Evolutionary conservation across 371 early-diverging fungal genomes (phyloP).

Genomic region (Mucor circinelloides): DNA sequence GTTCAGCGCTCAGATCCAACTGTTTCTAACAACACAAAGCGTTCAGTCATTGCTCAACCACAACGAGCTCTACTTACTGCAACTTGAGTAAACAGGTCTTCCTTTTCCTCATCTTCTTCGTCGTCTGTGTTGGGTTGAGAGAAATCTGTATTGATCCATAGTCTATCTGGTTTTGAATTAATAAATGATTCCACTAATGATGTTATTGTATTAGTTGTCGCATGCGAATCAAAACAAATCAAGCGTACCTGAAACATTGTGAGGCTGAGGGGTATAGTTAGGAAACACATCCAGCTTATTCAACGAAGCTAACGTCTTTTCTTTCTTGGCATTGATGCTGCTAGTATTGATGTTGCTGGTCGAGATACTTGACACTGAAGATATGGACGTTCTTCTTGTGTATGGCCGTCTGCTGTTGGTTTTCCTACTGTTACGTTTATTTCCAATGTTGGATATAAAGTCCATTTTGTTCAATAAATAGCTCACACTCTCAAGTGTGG

Average conservation of each 20-base stretch:
- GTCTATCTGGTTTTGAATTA: slow-evolving; percentile 2
- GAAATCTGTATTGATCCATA: slow-evolving; percentile 15
- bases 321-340: slow-evolving; percentile 4
- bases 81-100: slow-evolving; percentile 26
- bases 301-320: slow-evolving; percentile 9
- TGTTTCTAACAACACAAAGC: slow-evolving; percentile 16
- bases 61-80: slow-evolving; percentile 10
- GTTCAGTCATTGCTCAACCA: neutral
- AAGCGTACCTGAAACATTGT: slow-evolving; percentile 11
- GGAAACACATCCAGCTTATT: slow-evolving; percentile 13
- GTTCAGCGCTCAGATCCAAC: slow-evolving; percentile 25
- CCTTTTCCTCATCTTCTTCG: neutral
- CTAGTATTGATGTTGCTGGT: neutral
- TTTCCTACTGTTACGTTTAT: slow-evolving; percentile 26
- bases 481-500: slow-evolving; percentile 17
- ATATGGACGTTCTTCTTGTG: slow-evolving; percentile 24
- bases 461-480: slow-evolving; percentile 19
- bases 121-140: neutral
- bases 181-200: neutral
- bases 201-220: neutral
- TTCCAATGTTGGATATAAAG: slow-evolving; percentile 28
- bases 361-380: slow-evolving; percentile 18
- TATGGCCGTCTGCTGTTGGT: slow-evolving; percentile 22
- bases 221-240: neutral
- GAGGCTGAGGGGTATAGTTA: slow-evolving; percentile 11